Base-by-base conservation (phyloP, 192 early-diverging fungal genomes). In the Rhizophagus clarus region DNA sequence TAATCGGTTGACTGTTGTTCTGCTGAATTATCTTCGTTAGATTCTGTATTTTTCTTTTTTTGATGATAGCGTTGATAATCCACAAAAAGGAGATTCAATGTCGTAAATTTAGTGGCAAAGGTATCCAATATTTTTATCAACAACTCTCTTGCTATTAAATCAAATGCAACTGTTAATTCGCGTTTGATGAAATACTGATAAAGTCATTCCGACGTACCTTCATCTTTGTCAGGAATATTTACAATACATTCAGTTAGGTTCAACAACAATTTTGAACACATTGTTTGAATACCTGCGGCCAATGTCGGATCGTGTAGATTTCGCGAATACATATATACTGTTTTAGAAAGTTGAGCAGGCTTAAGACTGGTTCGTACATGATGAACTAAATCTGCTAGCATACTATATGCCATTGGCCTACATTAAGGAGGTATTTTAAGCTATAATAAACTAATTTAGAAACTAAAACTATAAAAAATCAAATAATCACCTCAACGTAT, bases 331-430 rank as follows among this genome's bases (percentile, higher is more conserved):
- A 97, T 95, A 76, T 95, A 92, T 14, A 99, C 93, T 42, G 94
- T 96, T 62, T 87, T 84, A 1, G 93, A 88, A 24, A 99, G 87
- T 83, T 99, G 98, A 8, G 81, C 76, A 5, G 92, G 89, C 4
- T 93, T 92, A 8, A 99, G 88, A 68, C 97, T 94, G 10, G 88
- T 86, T 26, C 98, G 93, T 61, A 99, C 94, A 86, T 97, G 94
- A 82, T 98, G 97, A 73, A 99, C 93, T 68, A 99, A 85, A 84
- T 99, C 98, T 1, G 96, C 96, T 11, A 99, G 88, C 86, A 98
- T 95, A 81, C 94, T 96, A 82, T 98, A 96, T 1, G 96, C 97
- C 68, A 97, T 85, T 4, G 96, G 95, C 76, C 95, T 92, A 81
- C 24, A 24, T 49, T 47, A n/a, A 20, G 2, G 61, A 77, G 49